Conservation (phyloP, 1,284 basidiomycete species). For the Ganoderma boninense region DNA sequence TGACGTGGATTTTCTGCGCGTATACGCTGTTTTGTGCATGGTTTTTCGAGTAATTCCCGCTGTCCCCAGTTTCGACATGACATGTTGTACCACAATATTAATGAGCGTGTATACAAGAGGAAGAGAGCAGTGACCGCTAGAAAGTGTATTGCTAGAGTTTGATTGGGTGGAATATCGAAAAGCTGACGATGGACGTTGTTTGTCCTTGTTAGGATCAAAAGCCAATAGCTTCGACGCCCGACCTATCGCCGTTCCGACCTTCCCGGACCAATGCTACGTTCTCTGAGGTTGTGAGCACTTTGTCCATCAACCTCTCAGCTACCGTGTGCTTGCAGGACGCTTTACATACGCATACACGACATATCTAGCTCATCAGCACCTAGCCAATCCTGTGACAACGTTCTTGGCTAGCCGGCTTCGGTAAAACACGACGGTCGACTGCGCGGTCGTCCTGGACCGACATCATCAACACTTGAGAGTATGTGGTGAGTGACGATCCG, state of each 20-base stretch:
- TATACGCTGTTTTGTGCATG: background rate
- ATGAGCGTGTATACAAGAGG: background rate
- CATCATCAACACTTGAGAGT: background rate
- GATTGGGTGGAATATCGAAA: background rate
- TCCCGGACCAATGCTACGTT: background rate
- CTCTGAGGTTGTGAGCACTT: background rate
- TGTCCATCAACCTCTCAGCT: background rate
- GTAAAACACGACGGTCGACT: background rate
- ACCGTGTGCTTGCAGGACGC: background rate
- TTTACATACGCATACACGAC: background rate
- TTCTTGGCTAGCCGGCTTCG: background rate
- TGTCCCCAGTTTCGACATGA: background rate
- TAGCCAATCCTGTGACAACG: background rate
- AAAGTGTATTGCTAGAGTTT: background rate
- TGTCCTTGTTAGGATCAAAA: slow-evolving; percentile 6
- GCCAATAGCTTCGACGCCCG: background rate
- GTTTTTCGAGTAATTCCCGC: no score
- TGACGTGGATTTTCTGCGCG: background rate
- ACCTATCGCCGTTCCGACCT: background rate
- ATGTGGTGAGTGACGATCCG: background rate
- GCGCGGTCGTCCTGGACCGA: background rate
- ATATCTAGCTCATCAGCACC: background rate
- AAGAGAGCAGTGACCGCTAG: background rate
- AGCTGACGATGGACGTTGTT: background rate
- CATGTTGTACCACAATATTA: background rate